These are phyloP conservation scores for Spathaspora passalidarum DNA, from an alignment of 805 yeast genomes.

Conservation along the genomic window DNA sequence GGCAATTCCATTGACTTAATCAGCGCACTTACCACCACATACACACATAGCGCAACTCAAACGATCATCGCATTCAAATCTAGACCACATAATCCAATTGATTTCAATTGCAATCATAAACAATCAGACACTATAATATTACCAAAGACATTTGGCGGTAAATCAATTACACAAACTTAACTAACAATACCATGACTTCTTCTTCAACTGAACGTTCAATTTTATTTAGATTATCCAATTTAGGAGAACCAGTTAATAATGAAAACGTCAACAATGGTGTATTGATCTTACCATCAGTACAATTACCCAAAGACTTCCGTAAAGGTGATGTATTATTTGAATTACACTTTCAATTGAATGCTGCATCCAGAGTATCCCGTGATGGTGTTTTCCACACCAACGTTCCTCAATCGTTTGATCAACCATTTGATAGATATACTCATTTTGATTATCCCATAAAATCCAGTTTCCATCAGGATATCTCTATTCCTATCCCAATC, in stretches of 20 bases:
- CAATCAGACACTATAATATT: not conserved
- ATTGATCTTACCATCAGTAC: slow-evolving; percentile 47
- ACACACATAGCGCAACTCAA: not conserved
- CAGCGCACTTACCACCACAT: not conserved
- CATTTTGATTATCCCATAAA: slow-evolving; percentile 51
- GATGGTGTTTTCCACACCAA: slow-evolving; percentile 75
- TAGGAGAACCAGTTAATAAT: slow-evolving; percentile 45
- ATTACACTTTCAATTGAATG: slow-evolving; percentile 63
- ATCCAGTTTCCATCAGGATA: slow-evolving; percentile 63
- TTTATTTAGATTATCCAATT: slow-evolving; percentile 43
- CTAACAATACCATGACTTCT: not conserved
- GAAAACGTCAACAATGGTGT: slow-evolving; percentile 44
- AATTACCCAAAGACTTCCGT: slow-evolving; percentile 29
- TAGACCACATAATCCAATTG: not conserved
- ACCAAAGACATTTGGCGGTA: too few relatives aligned
- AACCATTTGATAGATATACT: slow-evolving; percentile 52
- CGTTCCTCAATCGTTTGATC: slow-evolving; percentile 47
- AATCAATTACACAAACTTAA: not conserved
- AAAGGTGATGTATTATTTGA: slow-evolving; percentile 42
- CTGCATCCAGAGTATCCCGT: slow-evolving; percentile 70
- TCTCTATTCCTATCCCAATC: slow-evolving; percentile 57
- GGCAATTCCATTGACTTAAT: not conserved
- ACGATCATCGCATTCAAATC: too few relatives aligned
- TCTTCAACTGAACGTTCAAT: slow-evolving; percentile 25
- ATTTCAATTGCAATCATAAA: not conserved